Evolutionary conservation across 2,329 filamentous ascomycete genomes (phyloP), one percentile per base, ranked within the genome.

Genomic region (Cyphellophora europaea): DNA sequence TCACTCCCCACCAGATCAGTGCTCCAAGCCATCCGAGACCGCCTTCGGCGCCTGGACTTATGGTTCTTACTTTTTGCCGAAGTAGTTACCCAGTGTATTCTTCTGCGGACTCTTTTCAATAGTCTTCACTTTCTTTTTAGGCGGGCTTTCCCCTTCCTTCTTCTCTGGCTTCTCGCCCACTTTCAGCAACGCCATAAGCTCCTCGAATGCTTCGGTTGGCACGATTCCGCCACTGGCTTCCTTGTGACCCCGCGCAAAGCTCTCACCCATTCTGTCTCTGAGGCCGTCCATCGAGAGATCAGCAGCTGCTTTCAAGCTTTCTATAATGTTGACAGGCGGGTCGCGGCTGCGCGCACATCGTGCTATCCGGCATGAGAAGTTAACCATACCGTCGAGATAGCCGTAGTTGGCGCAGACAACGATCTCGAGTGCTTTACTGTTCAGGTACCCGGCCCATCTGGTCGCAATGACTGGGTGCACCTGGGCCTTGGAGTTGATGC

Each of bases 161-260:
- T 56, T 57, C 32, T 57, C 57, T 10, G 56, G 49, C 50, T 71
- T 77, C 53, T 73, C 71, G 0, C 74, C 74, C 27, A 80, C 57
- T 33, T 70, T 67, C 57, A 82, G 63, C 11, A 75, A 50, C 4
- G 56, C 56, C 62, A 78, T 72, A 11, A 82, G 54, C 49, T 81
- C 77, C 41, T 81, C 76, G 52, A 82, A 82, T 39, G 78, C 74
- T 2, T 62, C 66, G 8, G 56, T 64, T 0, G 65, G 64, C 0
- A 82, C 71, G 30, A 79, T 75, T 0, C 78, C 79, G 1, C 78
- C 78, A 31, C 72, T 78, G 0, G 77, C 78, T 49, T 80, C 76
- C 40, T 76, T 79, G 43, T 82, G 78, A 0, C 79, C 78, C 34
- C 71, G 64, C 1, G 77, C 78, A 49, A 82, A 82, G 16, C 67